A percentile compares a stretch with the other conserved stretches of the same genome.
phyloP scores from a whole-genome alignment of 495 filamentous ascomycete genomes.

The Arthonia radiata region DNA sequence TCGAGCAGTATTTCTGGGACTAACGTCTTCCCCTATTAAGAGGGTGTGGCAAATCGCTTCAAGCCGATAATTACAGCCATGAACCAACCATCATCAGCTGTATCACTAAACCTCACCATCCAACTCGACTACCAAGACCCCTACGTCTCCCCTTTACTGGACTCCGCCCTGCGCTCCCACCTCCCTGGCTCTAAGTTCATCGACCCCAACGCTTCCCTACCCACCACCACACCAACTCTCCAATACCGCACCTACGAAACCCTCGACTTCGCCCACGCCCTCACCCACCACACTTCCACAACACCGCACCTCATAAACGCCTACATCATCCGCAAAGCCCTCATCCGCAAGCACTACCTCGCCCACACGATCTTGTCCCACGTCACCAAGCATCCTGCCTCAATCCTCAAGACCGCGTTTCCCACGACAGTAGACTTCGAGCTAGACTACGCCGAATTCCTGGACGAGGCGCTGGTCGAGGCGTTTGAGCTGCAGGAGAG shows the following conservation, averaged over 20 bases:
- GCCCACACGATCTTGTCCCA: constrained; percentile 54
- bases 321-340: constrained; percentile 42
- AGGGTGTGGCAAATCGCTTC: too few species aligned
- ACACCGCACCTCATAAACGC: constrained; percentile 2
- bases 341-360: constrained; percentile 93
- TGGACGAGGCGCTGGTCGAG: constrained; percentile 79
- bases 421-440: constrained; percentile 64
- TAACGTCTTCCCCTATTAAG: too few species aligned
- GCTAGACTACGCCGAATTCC: constrained; percentile 85
- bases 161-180: constrained; percentile 36
- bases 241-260: constrained; percentile 72
- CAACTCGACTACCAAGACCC: constrained; percentile 65
- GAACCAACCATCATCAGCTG: too few species aligned
- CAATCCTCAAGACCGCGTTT: constrained; percentile 37
- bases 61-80: too few species aligned
- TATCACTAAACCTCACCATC: too few species aligned
- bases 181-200: constrained; percentile 28
- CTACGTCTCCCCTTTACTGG: constrained; percentile 66
- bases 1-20: too few species aligned
- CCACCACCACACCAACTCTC: constrained; percentile 26
- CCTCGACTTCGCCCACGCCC: constrained; percentile 52
- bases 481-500: constrained; percentile 65
- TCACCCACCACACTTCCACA: constrained; percentile 31
- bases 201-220: constrained; percentile 19
- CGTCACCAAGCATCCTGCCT: constrained; percentile 56